Conservation (phyloP, 1,284 basidiomycete genomes). For the Phenoliferia sp. region DNA sequence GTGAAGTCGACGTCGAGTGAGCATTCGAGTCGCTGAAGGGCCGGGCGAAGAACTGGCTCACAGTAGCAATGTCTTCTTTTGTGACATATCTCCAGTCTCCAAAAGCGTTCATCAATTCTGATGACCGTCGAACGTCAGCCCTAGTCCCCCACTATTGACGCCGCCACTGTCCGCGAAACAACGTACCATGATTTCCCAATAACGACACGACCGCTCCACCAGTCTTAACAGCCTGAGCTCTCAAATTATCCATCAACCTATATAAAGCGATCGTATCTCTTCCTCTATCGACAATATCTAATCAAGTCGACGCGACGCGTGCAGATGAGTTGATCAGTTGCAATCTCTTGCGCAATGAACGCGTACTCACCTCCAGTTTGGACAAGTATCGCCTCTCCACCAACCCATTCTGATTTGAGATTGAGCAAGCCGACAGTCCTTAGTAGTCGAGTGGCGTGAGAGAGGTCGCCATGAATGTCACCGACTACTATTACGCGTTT, state of each 20-base stretch:
- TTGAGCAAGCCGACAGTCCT: slow-evolving; percentile 13
- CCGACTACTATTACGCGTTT: slow-evolving; percentile 21
- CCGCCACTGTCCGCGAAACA: background rate
- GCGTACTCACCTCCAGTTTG: slow-evolving; percentile 26
- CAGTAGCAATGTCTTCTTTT: slow-evolving; percentile 41
- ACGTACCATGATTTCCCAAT: slow-evolving; percentile 70
- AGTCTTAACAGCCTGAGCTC: slow-evolving; percentile 61
- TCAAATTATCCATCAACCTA: slow-evolving; percentile 70
- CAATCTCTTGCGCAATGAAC: no score
- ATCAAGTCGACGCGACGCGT: background rate
- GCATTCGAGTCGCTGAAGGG: background rate
- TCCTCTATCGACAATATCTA: slow-evolving; percentile 81
- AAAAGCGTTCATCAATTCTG: slow-evolving; percentile 47
- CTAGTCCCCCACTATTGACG: background rate
- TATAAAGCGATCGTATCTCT: slow-evolving; percentile 80
- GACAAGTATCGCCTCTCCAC: slow-evolving; percentile 20
- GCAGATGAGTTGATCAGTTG: background rate
- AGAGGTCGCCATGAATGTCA: slow-evolving; percentile 30
- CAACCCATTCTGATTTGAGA: slow-evolving; percentile 24
- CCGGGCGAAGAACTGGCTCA: slow-evolving; percentile 26
- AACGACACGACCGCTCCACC: slow-evolving; percentile 72
- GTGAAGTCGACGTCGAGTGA: background rate
- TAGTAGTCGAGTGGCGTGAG: slow-evolving; percentile 14
- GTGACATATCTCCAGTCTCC: slow-evolving; percentile 47
- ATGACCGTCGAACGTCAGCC: background rate